Percentiles rank a stretch among this genome's conserved stretches.
Evolutionary conservation across 2,329 filamentous ascomycete species (phyloP).

Genomic region (Neofusicoccum kwambonambiense): DNA sequence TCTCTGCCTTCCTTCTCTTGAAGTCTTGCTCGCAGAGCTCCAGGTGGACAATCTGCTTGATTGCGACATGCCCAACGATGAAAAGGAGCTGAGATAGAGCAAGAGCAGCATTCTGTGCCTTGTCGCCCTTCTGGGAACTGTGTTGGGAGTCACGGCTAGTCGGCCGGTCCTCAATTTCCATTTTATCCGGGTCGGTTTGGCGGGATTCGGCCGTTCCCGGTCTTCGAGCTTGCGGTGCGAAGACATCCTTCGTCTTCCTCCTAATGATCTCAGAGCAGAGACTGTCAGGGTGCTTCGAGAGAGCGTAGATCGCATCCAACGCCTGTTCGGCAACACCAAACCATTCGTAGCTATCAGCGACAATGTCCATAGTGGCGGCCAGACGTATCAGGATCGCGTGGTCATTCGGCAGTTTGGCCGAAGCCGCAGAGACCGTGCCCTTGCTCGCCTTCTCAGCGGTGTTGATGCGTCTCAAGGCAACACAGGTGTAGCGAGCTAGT

Average conservation of each 20-base stretch:
- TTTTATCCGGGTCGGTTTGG: constrained; percentile 11
- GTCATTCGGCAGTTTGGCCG: constrained; percentile 75
- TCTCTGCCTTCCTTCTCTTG: constrained; percentile 90
- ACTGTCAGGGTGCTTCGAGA: constrained; percentile 91
- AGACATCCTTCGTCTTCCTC: constrained; percentile 82
- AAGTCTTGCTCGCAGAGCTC: constrained; percentile 98
- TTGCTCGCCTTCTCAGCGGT: constrained; percentile 78
- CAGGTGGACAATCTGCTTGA: constrained; percentile 98
- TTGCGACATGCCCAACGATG: constrained; percentile 91
- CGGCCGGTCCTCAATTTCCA: constrained; percentile 23
- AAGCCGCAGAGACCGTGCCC: constrained; percentile 50
- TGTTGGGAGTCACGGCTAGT: constrained; percentile 8
- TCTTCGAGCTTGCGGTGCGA: constrained; percentile 50
- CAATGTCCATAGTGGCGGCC: constrained; percentile 79
- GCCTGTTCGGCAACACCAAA: constrained; percentile 93
- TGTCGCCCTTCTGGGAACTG: constrained; percentile 23
- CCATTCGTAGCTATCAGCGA: constrained; percentile 90
- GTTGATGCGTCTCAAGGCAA: constrained; percentile 88
- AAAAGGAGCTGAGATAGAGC: constrained; percentile 89
- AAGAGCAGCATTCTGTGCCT: constrained; percentile 67
- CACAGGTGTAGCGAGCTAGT: constrained; percentile 91
- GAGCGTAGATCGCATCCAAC: constrained; percentile 88
- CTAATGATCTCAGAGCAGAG: constrained; percentile 89
- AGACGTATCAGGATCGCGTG: constrained; percentile 82
- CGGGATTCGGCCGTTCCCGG: neutral